These are phyloP conservation scores for Coemansia sp. DNA, from an alignment of 192 early-diverging fungal species.

Conservation along the genomic window DNA sequence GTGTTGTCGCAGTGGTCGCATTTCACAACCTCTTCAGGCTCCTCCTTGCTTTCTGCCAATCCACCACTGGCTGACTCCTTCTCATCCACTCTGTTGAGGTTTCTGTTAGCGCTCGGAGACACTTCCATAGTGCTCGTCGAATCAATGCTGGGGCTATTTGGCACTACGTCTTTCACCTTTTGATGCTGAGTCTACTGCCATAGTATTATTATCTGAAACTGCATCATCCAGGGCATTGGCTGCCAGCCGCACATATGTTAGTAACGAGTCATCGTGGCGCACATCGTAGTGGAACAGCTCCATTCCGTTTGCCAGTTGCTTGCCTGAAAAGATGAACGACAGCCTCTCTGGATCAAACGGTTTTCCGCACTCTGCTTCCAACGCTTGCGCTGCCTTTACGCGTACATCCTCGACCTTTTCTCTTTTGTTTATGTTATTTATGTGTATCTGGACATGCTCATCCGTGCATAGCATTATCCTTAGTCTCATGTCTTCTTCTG, in stretches of 20 bases:
- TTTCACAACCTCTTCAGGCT: neutral
- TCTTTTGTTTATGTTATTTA: constrained; percentile 14
- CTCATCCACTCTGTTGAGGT: no score
- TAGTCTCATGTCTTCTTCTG: constrained; percentile 1
- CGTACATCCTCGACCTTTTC: constrained; percentile 25
- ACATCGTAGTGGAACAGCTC: constrained; percentile 46
- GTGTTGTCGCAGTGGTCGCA: constrained; percentile 48
- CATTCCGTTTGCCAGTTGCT: constrained; percentile 52
- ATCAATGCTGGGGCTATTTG: neutral
- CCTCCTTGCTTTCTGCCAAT: neutral
- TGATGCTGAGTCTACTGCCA: neutral
- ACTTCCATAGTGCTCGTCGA: neutral
- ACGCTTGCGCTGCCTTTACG: constrained; percentile 4
- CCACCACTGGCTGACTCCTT: neutral
- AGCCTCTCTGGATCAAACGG: constrained; percentile 14
- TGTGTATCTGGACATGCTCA: constrained; percentile 4
- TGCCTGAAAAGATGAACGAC: constrained; percentile 40
- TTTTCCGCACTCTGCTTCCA: constrained; percentile 1
- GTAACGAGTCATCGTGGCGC: constrained; percentile 29
- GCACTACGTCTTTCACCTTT: neutral
- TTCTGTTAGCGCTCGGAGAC: neutral
- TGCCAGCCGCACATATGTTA: constrained; percentile 18
- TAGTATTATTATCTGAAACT: neutral
- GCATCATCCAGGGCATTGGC: neutral
- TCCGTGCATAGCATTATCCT: constrained; percentile 9